These are phyloP conservation scores for Alternaria incomplexa DNA, from an alignment of 2,329 filamentous ascomycete genomes.

Conservation along the genomic window DNA sequence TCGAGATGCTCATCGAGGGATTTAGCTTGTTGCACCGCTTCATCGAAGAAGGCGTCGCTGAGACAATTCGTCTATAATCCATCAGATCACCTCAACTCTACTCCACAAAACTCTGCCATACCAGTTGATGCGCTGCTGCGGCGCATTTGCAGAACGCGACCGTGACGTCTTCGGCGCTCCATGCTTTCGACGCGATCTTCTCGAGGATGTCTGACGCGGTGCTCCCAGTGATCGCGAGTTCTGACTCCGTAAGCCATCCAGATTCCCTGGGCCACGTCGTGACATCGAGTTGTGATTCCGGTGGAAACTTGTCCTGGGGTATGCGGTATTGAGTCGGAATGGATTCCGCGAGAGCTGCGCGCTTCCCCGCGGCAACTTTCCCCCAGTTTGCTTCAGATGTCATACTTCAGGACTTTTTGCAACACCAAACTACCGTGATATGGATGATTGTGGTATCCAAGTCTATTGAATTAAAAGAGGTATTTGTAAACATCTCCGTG, in stretches of 20 bases:
- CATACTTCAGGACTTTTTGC: neutral
- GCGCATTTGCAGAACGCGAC: constrained; percentile 62
- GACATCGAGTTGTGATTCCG: constrained; percentile 62
- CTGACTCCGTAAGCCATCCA: constrained; percentile 64
- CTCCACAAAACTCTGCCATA: constrained; percentile 26
- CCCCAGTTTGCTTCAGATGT: constrained; percentile 48
- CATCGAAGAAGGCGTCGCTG: constrained; percentile 62
- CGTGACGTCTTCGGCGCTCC: constrained; percentile 60
- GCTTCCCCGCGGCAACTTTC: constrained; percentile 52
- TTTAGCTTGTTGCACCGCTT: constrained; percentile 59
- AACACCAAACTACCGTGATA: neutral
- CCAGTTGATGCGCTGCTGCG: constrained; percentile 62
- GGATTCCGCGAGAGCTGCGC: constrained; percentile 52
- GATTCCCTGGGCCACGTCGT: constrained; percentile 62
- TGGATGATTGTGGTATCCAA: neutral
- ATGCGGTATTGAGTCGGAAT: constrained; percentile 67
- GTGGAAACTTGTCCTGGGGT: constrained; percentile 60
- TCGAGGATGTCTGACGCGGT: constrained; percentile 50
- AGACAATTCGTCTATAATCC: constrained; percentile 62
- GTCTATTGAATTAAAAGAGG: neutral
- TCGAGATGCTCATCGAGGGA: constrained; percentile 60
- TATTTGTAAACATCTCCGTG: neutral
- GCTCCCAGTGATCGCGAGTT: constrained; percentile 58
- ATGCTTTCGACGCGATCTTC: constrained; percentile 51
- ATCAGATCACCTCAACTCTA: constrained; percentile 1